phyloP scores from a whole-genome alignment of 345 rosid genomes.

The Linum usitatissimum region DNA sequence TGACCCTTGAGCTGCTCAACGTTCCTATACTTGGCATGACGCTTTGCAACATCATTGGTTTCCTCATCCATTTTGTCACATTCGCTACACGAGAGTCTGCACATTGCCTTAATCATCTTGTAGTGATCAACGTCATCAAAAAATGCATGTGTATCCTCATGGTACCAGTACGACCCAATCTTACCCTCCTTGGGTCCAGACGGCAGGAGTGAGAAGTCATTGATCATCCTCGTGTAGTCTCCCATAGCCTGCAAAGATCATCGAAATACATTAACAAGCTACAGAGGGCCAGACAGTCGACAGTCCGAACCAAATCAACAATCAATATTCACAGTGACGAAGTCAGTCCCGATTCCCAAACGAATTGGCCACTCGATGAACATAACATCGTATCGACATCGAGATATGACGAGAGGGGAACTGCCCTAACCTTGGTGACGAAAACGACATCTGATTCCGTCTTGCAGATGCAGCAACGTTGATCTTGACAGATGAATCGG shows the following conservation, averaged over 20 bases:
- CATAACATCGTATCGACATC: not conserved
- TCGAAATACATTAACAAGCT: not conserved
- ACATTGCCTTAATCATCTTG: constrained; percentile 19
- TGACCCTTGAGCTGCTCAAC: constrained; percentile 21
- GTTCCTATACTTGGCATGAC: constrained; percentile 10
- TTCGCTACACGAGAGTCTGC: constrained; percentile 18
- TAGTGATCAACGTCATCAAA: constrained; percentile 20
- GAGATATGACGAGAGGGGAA: not conserved
- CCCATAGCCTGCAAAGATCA: constrained; percentile 17
- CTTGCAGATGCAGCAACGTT: constrained; percentile 21
- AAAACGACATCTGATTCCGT: constrained; percentile 16
- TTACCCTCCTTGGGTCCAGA: constrained; percentile 13
- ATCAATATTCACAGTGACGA: not conserved
- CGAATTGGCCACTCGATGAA: not conserved
- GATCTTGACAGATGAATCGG: constrained; percentile 22
- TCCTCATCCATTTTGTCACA: constrained; percentile 16
- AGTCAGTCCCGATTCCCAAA: not conserved
- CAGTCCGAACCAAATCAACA: not conserved
- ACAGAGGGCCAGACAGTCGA: not conserved
- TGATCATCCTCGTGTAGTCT: constrained; percentile 19
- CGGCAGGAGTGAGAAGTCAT: constrained; percentile 13
- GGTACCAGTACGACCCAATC: constrained; percentile 18
- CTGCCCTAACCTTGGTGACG: constrained; percentile 15
- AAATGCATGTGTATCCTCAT: constrained; percentile 16
- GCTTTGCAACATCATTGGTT: constrained; percentile 4